Base-by-base conservation (phyloP, 345 rosid species). In the Psidium guajava region DNA sequence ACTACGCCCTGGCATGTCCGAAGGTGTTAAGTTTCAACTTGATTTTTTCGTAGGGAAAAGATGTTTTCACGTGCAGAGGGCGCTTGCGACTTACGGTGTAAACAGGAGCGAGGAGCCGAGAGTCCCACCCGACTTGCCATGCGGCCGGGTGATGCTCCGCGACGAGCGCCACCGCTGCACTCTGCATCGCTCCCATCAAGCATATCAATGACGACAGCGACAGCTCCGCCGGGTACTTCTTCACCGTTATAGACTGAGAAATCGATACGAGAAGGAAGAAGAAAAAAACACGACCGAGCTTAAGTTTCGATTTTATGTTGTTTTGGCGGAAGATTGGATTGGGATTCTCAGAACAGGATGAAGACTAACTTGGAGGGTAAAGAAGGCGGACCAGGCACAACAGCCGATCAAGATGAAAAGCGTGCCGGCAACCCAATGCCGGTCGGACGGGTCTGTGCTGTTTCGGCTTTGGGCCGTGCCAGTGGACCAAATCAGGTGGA, bases 311-410 rank as follows among this genome's bases (percentile, higher is more conserved):
- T 13, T 13, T 18, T 27, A 53, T 28, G 55, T 36, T 44, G 20
- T 84, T 42, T 61, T 21, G 24, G 24, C 47, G 3, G 44, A 21
- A 1, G 52, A 32, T 11, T 6, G 8, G 54, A 49, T 25, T 27
- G 8, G 25, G 10, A 28, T 50, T 58, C 8, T 80, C 24, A 14
- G 64, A 47, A 25, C 14, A 59, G n/a, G 13, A 81, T 82, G 55
- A 36, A 22, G 14, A 54, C 85, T 69, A 87, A 92, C 96, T 89
- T 93, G 95, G 54, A 93, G 84, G 14, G 88, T 90, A 83, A 91
- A 95, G 87, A 94, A 95, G 81, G 92, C 90, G 81, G 96, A 94
- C 98, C 96, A 95, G 54, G 95, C 89, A 56, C 93, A 92, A 83
- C 96, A 94, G 42, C 91, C 97, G 3, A 94, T 84, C 20, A 95